A percentile compares a stretch with the other conserved stretches of the same genome.
Conservation (phyloP, 2,329 filamentous ascomycete genomes). For the Cladophialophora carrionii region DNA sequence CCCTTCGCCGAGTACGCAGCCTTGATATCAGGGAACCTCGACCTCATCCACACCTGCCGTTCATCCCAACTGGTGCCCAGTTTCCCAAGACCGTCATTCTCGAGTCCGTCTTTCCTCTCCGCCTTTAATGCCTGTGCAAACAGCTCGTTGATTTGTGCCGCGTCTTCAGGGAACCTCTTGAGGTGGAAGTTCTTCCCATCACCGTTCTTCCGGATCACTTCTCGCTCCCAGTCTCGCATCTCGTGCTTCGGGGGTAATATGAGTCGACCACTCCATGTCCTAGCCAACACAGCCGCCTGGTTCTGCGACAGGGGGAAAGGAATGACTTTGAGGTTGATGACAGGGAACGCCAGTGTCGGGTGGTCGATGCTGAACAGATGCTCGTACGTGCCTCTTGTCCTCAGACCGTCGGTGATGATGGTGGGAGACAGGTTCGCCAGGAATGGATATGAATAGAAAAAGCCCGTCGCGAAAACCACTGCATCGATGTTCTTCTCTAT, state of each 20-base stretch:
- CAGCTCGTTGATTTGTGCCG: slow-evolving; percentile 51
- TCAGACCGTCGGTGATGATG: slow-evolving; percentile 68
- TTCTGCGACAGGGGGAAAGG: slow-evolving; percentile 81
- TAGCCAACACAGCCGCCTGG: slow-evolving; percentile 75
- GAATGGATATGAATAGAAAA: slow-evolving; percentile 83
- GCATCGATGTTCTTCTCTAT: slow-evolving; percentile 71
- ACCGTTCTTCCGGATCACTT: slow-evolving; percentile 39
- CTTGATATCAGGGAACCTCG: slow-evolving; percentile 69
- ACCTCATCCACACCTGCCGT: slow-evolving; percentile 72
- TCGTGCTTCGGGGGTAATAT: slow-evolving; percentile 63
- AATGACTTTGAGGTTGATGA: slow-evolving; percentile 79
- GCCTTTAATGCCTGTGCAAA: slow-evolving; percentile 50
- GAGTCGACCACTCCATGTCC: slow-evolving; percentile 74
- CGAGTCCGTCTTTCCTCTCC: slow-evolving; percentile 44
- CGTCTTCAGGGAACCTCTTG: slow-evolving; percentile 54
- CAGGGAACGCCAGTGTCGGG: slow-evolving; percentile 77
- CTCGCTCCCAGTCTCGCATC: slow-evolving; percentile 60
- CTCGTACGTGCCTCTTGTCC: slow-evolving; percentile 73
- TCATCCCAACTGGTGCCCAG: slow-evolving; percentile 71
- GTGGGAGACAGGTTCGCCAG: slow-evolving; percentile 42
- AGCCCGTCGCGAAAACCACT: slow-evolving; percentile 86
- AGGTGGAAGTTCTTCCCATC: slow-evolving; percentile 55
- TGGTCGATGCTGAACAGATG: slow-evolving; percentile 76
- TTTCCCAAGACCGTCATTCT: slow-evolving; percentile 61
- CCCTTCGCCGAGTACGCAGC: slow-evolving; percentile 70